Evolutionary conservation across 2,329 filamentous ascomycete genomes (phyloP), one percentile per base, ranked within the genome.

Genomic region (Grosmannia serpens): DNA sequence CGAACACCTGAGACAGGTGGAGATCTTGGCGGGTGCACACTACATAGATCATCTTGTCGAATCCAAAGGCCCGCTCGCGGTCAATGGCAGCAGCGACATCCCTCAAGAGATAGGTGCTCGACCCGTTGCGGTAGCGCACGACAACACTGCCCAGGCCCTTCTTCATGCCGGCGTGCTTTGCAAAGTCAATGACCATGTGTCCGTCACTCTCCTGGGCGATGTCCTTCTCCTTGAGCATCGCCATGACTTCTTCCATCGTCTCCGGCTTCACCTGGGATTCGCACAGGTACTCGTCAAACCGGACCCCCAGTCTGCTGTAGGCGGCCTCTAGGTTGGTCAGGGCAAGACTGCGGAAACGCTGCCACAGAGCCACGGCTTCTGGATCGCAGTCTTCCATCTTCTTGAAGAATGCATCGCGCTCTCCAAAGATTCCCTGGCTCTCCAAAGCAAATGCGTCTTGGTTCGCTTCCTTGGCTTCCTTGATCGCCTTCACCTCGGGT

Each of bases 41-140:
- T n/a, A 75, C 71, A 46, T 74, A 75, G 2, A 74, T 62, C 71
- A 74, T 71, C 63, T 70, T 67, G 62, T 73, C 70, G 44, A 74
- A 73, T 1, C 56, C 24, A 58, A 70, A 68, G 41, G 78, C 77
- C 59, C 85, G 76, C 59, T 78, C 75, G 67, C 85, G 80, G 70
- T 87, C 83, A 24, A 82, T 68, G 33, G 82, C 83, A 6, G 83
- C 83, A 15, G 82, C 86, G 49, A 89, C 81, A 67, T 89, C 86
- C 64, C 86, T 80, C 31, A 86, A 84, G 41, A 88, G 75, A 69
- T 89, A 89, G 1, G 85, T 77, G 13, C 82, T 82, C 2, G 83
- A 87, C 41, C 86, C 86, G 60, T 66, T 68, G 10, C 84, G 81
- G 67, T 83, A 84, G 63, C 86, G 77, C 53, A 89, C 75, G 41